These are phyloP conservation scores for Colletotrichum cuscutae DNA, from an alignment of 2,329 filamentous ascomycete species.

Conservation along the genomic window DNA sequence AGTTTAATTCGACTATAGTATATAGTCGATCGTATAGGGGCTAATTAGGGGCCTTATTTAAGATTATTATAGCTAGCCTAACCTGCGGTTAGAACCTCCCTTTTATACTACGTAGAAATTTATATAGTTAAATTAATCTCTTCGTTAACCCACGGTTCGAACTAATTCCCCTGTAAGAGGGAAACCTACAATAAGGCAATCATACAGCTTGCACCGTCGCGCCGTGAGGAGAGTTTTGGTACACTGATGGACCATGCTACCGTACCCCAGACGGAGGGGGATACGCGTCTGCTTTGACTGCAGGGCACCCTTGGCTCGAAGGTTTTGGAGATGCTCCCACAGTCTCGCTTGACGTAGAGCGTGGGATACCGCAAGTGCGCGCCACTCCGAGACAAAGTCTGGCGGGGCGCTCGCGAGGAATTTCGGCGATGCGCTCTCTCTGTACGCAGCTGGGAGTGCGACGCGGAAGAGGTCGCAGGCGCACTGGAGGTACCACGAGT, in stretches of 20 bases:
- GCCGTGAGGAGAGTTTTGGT: conserved; percentile 24
- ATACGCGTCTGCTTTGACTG: conserved; percentile 24
- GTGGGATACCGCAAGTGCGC: conserved; percentile 7
- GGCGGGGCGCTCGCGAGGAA: conserved; percentile 9
- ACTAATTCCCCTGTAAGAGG: no score
- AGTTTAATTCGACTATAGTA: no score
- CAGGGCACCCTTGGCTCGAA: conserved; percentile 4
- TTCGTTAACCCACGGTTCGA: no score
- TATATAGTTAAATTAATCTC: no score
- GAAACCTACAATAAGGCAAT: no score
- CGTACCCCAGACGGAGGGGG: conserved; percentile 9
- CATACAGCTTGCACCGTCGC: neutral
- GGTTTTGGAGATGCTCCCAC: conserved; percentile 15
- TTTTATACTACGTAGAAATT: no score
- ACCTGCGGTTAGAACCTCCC: no score
- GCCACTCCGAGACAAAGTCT: neutral
- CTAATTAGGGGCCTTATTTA: no score
- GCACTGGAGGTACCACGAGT: conserved; percentile 22
- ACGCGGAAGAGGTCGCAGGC: conserved; percentile 23
- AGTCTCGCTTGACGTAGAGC: conserved; percentile 10
- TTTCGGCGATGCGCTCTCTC: conserved; percentile 2
- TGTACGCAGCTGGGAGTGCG: neutral
- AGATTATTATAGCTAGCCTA: no score
- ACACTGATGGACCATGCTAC: conserved; percentile 20
- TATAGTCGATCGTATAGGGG: no score